phyloP scores from a whole-genome alignment of 257 asterid genomes.

The Lycium ferocissimum region DNA sequence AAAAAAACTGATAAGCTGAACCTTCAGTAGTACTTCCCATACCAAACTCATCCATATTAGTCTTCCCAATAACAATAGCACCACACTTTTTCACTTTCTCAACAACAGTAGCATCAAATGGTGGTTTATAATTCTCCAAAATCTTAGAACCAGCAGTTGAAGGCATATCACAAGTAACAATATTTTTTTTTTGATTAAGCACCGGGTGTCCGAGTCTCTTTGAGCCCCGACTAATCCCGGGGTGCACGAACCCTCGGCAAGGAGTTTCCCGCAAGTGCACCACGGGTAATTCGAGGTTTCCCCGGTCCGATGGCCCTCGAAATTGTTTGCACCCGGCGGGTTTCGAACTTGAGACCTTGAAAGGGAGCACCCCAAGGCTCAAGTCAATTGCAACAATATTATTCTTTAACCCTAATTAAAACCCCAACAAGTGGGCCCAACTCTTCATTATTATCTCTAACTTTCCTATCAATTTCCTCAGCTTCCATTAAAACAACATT shows the following conservation, averaged over 20 bases:
- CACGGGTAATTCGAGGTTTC: no score
- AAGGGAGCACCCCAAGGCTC: no score
- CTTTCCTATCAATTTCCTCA: conserved; percentile 65
- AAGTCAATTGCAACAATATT: no score
- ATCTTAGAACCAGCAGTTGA: conserved; percentile 91
- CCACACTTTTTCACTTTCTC: conserved; percentile 80
- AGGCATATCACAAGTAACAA: conserved; percentile 70
- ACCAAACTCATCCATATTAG: conserved; percentile 98
- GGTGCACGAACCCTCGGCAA: no score
- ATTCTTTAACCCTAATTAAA: conserved; percentile 78
- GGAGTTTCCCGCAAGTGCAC: no score
- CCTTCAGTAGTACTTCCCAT: conserved; percentile 98
- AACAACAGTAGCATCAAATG: conserved; percentile 91
- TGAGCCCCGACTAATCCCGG: no score
- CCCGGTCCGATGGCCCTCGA: no score
- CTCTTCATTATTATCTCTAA: conserved; percentile 55
- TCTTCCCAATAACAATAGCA: conserved; percentile 87
- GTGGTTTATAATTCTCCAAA: conserved; percentile 79
- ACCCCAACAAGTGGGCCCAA: no score
- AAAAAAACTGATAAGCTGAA: conserved; percentile 76
- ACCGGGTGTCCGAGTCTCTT: no score
- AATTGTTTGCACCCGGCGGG: no score
- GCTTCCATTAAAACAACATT: conserved; percentile 73
- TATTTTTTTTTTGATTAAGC: no score
- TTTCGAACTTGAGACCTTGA: no score